These are phyloP conservation scores for Paxillus ammoniavirescens DNA, from an alignment of 768 basidiomycete species.

Conservation along the genomic window DNA sequence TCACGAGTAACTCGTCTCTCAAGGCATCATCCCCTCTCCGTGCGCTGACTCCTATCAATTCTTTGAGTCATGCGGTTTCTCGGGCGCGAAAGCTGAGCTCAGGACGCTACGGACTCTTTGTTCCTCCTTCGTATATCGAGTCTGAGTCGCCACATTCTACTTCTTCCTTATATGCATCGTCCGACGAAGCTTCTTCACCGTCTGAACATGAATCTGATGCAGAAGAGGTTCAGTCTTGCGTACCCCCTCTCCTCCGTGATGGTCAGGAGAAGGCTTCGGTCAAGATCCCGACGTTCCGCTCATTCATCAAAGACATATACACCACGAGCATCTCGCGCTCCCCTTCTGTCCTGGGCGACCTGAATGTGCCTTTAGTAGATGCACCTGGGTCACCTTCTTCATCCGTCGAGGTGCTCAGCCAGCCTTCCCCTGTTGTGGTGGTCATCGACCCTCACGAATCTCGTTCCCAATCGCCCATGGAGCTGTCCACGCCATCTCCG, in stretches of 20 bases:
- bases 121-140: slow-evolving; percentile 26
- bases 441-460: slow-evolving; percentile 24
- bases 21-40: slow-evolving; percentile 19
- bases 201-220: slow-evolving; percentile 50
- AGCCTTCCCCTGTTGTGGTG: slow-evolving; percentile 18
- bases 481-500: slow-evolving; percentile 42
- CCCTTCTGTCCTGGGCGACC: slow-evolving; percentile 10
- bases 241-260: slow-evolving; percentile 14
- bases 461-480: slow-evolving; percentile 48
- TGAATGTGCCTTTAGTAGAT: slow-evolving; percentile 10
- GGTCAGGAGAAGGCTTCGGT: slow-evolving; percentile 14
- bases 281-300: slow-evolving; percentile 33
- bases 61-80: slow-evolving; percentile 27
- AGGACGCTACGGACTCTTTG: slow-evolving; percentile 64
- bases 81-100: slow-evolving; percentile 37
- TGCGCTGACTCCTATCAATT: slow-evolving; percentile 16
- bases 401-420: background rate
- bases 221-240: slow-evolving; percentile 42
- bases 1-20: slow-evolving; percentile 22
- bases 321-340: slow-evolving; percentile 9
- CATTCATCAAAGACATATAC: slow-evolving; percentile 30
- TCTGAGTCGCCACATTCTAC: slow-evolving; percentile 29
- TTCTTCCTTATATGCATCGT: slow-evolving; percentile 43
- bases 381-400: slow-evolving; percentile 7
- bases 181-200: slow-evolving; percentile 28